Percentiles rank a stretch among this genome's conserved stretches.
Evolutionary conservation across 2,329 filamentous ascomycete species (phyloP).

Genomic region (Trichoderma hamatum): DNA sequence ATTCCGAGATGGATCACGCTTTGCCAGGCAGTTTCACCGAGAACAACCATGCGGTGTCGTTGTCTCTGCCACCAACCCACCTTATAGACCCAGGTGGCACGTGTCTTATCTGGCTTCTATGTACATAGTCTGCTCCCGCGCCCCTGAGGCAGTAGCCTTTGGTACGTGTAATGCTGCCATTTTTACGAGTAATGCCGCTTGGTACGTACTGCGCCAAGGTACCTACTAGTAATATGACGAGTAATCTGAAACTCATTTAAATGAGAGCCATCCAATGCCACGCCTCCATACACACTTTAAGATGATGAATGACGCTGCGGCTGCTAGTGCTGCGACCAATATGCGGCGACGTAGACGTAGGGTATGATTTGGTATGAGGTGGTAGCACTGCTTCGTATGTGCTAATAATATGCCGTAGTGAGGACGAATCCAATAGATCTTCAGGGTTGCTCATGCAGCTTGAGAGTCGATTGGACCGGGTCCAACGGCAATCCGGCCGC

Average conservation of each 20-base stretch:
- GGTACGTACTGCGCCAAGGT: not conserved
- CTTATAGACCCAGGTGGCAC: too few relatives aligned
- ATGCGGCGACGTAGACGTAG: not conserved
- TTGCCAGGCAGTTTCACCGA: constrained; percentile 10
- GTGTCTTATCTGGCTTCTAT: constrained; percentile 11
- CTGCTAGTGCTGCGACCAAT: not conserved
- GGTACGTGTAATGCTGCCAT: not conserved
- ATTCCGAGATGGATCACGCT: not conserved
- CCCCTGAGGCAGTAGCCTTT: not conserved
- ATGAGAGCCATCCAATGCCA: not conserved
- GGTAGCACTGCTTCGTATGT: not conserved
- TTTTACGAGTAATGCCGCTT: not conserved
- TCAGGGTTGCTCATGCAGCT: constrained; percentile 16
- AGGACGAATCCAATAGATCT: constrained; percentile 19
- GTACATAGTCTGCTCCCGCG: not conserved
- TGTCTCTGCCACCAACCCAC: not conserved
- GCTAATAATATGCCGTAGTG: not conserved
- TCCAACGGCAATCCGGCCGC: constrained; percentile 15
- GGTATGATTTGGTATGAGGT: not conserved
- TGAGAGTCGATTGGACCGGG: constrained; percentile 24
- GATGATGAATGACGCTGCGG: not conserved
- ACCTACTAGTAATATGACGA: not conserved
- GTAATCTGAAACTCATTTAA: not conserved
- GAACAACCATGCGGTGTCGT: constrained; percentile 9
- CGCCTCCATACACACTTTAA: not conserved